phyloP scores from a whole-genome alignment of 495 filamentous ascomycete genomes.

The Annulohypoxylon nitens region DNA sequence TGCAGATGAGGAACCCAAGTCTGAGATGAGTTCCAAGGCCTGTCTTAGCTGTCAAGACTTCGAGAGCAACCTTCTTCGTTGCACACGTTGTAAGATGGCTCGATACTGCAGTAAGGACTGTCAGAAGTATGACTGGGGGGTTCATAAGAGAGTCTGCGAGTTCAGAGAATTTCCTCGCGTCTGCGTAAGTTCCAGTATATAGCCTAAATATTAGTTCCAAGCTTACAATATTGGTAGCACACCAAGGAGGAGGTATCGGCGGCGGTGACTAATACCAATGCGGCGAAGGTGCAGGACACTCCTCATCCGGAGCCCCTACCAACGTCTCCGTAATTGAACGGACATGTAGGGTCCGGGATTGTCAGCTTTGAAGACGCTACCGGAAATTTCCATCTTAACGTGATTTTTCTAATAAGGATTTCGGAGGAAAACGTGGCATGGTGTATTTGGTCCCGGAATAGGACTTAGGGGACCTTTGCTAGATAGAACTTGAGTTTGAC shows the following conservation, averaged over 20 bases:
- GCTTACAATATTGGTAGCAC: conserved; percentile 22
- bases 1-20: conserved; percentile 16
- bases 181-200: conserved; percentile 29
- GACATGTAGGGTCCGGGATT: neutral
- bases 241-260: neutral
- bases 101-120: conserved; percentile 34
- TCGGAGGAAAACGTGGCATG: neutral
- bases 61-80: conserved; percentile 5
- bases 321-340: neutral
- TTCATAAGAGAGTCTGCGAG: conserved; percentile 31
- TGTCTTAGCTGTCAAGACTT: conserved; percentile 35
- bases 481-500: conserved; percentile 7
- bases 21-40: conserved; percentile 24
- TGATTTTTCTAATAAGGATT: neutral
- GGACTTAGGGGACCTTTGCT: conserved; percentile 11
- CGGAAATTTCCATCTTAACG: neutral
- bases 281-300: neutral
- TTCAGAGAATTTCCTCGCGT: conserved; percentile 5
- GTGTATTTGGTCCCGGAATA: neutral
- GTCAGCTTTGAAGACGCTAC: neutral
- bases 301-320: neutral
- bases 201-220: neutral
- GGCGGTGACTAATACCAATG: neutral
- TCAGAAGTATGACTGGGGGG: conserved; percentile 24
- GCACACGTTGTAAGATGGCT: conserved; percentile 28